A percentile compares a stretch with the other conserved stretches of the same genome.
Evolutionary conservation across 495 filamentous ascomycete genomes (phyloP).

Genomic region (Xylona heveae): DNA sequence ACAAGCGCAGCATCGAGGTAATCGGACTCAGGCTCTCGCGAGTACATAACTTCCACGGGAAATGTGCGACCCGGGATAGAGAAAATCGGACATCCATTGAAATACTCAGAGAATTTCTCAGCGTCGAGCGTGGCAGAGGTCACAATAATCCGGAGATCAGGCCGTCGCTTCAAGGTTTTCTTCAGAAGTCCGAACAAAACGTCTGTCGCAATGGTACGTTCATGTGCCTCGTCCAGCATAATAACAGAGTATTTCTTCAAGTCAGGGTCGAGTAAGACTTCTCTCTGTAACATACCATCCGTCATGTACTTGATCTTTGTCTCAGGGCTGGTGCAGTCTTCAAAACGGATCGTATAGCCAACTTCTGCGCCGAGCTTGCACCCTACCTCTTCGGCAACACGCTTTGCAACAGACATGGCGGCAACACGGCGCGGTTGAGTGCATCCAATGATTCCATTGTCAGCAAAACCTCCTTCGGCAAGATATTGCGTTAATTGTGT

Average conservation of each 20-base stretch:
- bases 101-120: slow-evolving; percentile 92
- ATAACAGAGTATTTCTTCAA: slow-evolving; percentile 81
- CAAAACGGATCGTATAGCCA: slow-evolving; percentile 94
- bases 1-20: slow-evolving; percentile 90
- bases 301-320: slow-evolving; percentile 99
- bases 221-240: slow-evolving; percentile 97
- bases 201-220: slow-evolving; percentile 90
- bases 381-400: slow-evolving; percentile 91
- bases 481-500: slow-evolving; percentile 92
- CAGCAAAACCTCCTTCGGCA: slow-evolving; percentile 76
- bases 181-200: slow-evolving; percentile 87
- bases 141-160: slow-evolving; percentile 85
- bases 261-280: slow-evolving; percentile 78
- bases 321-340: slow-evolving; percentile 74
- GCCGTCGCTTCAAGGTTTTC: slow-evolving; percentile 69
- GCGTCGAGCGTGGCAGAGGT: slow-evolving; percentile 93
- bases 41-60: slow-evolving; percentile 90
- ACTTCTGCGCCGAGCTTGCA: slow-evolving; percentile 81
- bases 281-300: slow-evolving; percentile 91
- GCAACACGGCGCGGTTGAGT: slow-evolving; percentile 95
- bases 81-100: slow-evolving; percentile 86
- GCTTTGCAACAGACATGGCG: slow-evolving; percentile 90
- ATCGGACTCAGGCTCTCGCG: slow-evolving; percentile 81
- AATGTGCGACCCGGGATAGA: slow-evolving; percentile 88
- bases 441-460: slow-evolving; percentile 85